phyloP scores from a whole-genome alignment of 345 rosid genomes.

The rapeseed (Brassica napus) region DNA sequence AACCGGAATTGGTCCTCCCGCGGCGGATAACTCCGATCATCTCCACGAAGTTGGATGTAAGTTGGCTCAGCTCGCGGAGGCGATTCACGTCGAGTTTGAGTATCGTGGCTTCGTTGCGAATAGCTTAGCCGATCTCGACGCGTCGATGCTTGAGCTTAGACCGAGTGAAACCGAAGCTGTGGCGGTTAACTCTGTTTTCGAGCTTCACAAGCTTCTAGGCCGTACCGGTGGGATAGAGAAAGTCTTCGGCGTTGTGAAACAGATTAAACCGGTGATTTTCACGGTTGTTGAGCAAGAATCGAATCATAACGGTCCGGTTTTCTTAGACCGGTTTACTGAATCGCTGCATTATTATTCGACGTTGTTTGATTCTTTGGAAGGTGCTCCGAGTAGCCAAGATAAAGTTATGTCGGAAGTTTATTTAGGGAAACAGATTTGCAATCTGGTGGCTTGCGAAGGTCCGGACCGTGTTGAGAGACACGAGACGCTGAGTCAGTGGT shows the following conservation, averaged over 20 bases:
- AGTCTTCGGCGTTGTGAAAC: slow-evolving; percentile 58
- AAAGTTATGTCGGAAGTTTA: slow-evolving; percentile 78
- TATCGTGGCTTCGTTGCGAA: slow-evolving; percentile 76
- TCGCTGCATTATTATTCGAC: slow-evolving; percentile 83
- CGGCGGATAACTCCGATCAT: slow-evolving; percentile 56
- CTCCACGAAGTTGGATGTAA: slow-evolving; percentile 86
- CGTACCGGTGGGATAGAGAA: slow-evolving; percentile 66
- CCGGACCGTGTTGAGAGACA: slow-evolving; percentile 80
- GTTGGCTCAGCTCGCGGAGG: slow-evolving; percentile 74
- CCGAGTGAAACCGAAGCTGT: slow-evolving; percentile 60
- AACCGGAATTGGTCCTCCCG: slow-evolving; percentile 83
- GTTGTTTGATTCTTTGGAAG: slow-evolving; percentile 80
- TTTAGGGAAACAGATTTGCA: slow-evolving; percentile 82
- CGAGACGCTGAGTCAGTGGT: slow-evolving; percentile 70
- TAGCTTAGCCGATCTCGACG: slow-evolving; percentile 78
- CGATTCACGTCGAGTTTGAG: slow-evolving; percentile 67
- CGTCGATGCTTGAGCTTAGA: slow-evolving; percentile 65
- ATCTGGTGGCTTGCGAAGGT: slow-evolving; percentile 83
- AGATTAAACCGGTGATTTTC: slow-evolving; percentile 67
- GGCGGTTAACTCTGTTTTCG: slow-evolving; percentile 84
- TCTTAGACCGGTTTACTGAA: slow-evolving; percentile 83
- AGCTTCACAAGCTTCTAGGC: slow-evolving; percentile 65
- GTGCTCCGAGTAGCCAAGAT: slow-evolving; percentile 50
- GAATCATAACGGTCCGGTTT: slow-evolving; percentile 70
- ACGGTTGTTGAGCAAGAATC: slow-evolving; percentile 90